Base-by-base conservation (phyloP, 2,329 filamentous ascomycete genomes). In the Sclerotinia spermophila region DNA sequence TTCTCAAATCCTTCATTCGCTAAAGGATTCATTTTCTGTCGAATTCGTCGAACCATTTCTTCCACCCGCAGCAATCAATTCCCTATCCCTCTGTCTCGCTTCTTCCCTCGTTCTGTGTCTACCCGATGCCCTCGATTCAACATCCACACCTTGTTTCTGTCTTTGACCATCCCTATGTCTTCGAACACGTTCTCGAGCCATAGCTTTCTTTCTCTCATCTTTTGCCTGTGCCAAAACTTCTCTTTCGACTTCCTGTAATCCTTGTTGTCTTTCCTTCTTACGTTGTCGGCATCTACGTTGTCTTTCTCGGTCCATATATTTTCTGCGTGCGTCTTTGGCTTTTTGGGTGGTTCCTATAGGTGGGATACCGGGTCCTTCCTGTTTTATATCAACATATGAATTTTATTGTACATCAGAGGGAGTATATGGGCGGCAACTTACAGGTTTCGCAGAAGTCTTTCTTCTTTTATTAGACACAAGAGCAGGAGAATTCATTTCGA, bases 301-400 rank as follows among this genome's bases (percentile, higher is more conserved):
- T 62, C 67, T 45, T 27, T 68, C 55, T 64, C 67, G 17, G 21
- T 68, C 56, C 67, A 68, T 68, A 24, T 61, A 61, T n/a, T 61
- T 68, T 42, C 56, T 68, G 5, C 67, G 35, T 27, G 42, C 67
- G 24, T 48, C 42, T 64, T 44, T 62, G 30, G 67, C 58, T 21
- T 60, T 33, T 6, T 30, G 55, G 15, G 67, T 61, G 6, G 30
- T 68, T 33, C 55, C 56, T 51, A 62, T 59, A 40, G 55, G 67
- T 35, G 55, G 55, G n/a, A 45, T 60, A 15, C 30, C 67, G 8
- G 48, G 51, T 53, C 55, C 55, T 62, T 68, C 67, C 56, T 68
- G 19, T 33, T 6, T 27, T 19, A 15, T n/a, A 24, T 65, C 40
- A 65, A 33, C 24, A 65, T 30, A 15, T 30, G 17, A 5, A 53